A percentile compares a stretch with the other conserved stretches of the same genome.
These are phyloP conservation scores for Ophiostoma sp. DNA, from an alignment of 2,329 filamentous ascomycete species.

Conservation along the genomic window DNA sequence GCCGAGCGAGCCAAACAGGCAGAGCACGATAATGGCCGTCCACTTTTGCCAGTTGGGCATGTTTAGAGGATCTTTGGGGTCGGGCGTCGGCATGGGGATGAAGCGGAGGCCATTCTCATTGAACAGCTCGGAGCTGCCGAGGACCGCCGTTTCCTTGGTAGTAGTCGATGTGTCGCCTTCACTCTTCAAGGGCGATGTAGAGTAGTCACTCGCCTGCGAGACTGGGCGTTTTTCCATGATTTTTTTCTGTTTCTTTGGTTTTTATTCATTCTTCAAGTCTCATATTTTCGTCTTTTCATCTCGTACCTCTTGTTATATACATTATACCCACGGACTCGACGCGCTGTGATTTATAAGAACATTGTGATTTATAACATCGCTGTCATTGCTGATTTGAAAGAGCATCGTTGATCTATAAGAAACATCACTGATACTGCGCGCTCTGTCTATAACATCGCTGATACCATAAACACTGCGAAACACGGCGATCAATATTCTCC, in stretches of 20 bases:
- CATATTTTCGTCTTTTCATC: too few relatives aligned
- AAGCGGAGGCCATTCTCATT: slow-evolving; percentile 25
- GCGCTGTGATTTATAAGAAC: too few relatives aligned
- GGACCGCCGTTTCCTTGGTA: background rate
- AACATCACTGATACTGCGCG: background rate
- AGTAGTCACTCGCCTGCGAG: background rate
- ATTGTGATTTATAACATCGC: too few relatives aligned
- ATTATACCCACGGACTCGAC: too few relatives aligned
- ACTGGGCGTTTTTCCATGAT: slow-evolving; percentile 2
- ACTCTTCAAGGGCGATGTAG: background rate
- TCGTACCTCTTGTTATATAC: too few relatives aligned
- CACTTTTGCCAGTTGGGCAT: slow-evolving; percentile 33
- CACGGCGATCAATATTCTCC: background rate
- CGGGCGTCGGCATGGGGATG: slow-evolving; percentile 25
- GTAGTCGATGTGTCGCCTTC: background rate
- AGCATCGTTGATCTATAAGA: background rate
- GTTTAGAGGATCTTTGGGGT: slow-evolving; percentile 32
- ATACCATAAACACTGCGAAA: background rate
- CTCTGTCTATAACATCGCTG: background rate
- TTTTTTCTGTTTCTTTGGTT: too few relatives aligned
- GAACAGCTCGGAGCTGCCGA: slow-evolving; percentile 25
- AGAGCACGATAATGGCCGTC: slow-evolving; percentile 30
- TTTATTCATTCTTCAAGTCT: too few relatives aligned
- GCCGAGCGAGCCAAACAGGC: slow-evolving; percentile 28
- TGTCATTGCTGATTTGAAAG: too few relatives aligned